These are phyloP conservation scores for Pleomassaria siparia DNA, from an alignment of 2,329 filamentous ascomycete species.

Conservation along the genomic window DNA sequence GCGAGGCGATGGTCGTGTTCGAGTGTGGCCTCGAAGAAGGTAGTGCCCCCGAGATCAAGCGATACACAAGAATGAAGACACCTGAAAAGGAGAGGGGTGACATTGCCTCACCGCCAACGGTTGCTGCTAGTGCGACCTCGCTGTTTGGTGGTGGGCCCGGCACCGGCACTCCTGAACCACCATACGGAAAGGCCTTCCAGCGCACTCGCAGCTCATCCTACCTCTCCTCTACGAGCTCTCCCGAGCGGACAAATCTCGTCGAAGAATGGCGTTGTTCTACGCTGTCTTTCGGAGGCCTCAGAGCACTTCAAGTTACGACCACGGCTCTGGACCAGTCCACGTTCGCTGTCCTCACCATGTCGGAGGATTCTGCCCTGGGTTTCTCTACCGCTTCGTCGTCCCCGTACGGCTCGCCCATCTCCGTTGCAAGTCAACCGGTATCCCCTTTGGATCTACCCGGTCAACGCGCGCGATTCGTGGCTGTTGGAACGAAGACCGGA, in stretches of 20 bases:
- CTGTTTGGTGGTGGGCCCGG: conserved; percentile 56
- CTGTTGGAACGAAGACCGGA: conserved; percentile 77
- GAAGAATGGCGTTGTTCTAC: conserved; percentile 69
- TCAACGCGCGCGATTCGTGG: conserved; percentile 77
- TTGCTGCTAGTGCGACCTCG: conserved; percentile 37
- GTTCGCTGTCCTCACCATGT: conserved; percentile 68
- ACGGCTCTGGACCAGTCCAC: conserved; percentile 73
- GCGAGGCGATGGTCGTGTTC: conserved; percentile 76
- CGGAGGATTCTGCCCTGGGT: conserved; percentile 74
- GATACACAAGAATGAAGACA: conserved; percentile 59
- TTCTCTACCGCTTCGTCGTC: conserved; percentile 59
- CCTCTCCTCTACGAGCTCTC: conserved; percentile 41
- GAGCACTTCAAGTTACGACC: conserved; percentile 65
- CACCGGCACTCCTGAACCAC: conserved; percentile 26
- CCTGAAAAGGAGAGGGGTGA: conserved; percentile 23
- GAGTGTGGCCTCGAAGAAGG: conserved; percentile 69
- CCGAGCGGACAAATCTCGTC: conserved; percentile 37
- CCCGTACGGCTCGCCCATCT: conserved; percentile 56
- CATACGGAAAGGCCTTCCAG: conserved; percentile 10
- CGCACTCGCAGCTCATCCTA: conserved; percentile 35
- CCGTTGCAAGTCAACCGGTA: conserved; percentile 47
- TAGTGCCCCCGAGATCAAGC: conserved; percentile 54
- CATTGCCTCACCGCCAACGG: conserved; percentile 19
- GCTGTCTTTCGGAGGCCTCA: conserved; percentile 63
- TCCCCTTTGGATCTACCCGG: conserved; percentile 72